phyloP scores from a whole-genome alignment of 2,329 filamentous ascomycete species.

The Diplocarpon mali region DNA sequence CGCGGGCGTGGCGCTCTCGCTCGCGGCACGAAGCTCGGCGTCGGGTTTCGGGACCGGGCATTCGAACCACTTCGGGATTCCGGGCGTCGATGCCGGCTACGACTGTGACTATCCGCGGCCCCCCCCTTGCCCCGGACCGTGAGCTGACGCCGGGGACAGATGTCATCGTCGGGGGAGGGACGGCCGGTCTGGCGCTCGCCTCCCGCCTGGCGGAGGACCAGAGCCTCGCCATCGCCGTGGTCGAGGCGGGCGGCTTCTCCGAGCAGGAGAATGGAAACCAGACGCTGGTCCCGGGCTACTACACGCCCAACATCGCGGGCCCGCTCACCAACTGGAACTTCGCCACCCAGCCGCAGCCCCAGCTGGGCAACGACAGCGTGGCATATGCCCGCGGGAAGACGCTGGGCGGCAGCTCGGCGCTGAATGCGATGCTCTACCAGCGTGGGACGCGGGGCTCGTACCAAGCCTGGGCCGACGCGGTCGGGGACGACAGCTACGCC shows the following conservation, averaged over 20 bases:
- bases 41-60: no score
- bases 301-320: neutral
- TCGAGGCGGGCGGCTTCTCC: constrained; percentile 31
- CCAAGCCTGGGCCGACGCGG: constrained; percentile 33
- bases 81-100: constrained; percentile 20
- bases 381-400: neutral
- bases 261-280: constrained; percentile 13
- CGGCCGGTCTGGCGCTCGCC: constrained; percentile 34
- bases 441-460: constrained; percentile 6
- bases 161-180: constrained; percentile 35
- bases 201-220: constrained; percentile 29
- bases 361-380: neutral
- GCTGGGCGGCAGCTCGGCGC: neutral
- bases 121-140: no score
- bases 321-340: neutral
- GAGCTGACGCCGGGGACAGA: constrained; percentile 7
- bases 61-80: constrained; percentile 3
- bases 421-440: neutral
- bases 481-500: constrained; percentile 34
- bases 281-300: constrained; percentile 1
- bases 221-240: constrained; percentile 29
- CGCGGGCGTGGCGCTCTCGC: no score
- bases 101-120: constrained; percentile 23
- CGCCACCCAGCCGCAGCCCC: neutral
- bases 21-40: no score